Base-by-base conservation (phyloP, 768 basidiomycete species). In the Tulasnella sp. region DNA sequence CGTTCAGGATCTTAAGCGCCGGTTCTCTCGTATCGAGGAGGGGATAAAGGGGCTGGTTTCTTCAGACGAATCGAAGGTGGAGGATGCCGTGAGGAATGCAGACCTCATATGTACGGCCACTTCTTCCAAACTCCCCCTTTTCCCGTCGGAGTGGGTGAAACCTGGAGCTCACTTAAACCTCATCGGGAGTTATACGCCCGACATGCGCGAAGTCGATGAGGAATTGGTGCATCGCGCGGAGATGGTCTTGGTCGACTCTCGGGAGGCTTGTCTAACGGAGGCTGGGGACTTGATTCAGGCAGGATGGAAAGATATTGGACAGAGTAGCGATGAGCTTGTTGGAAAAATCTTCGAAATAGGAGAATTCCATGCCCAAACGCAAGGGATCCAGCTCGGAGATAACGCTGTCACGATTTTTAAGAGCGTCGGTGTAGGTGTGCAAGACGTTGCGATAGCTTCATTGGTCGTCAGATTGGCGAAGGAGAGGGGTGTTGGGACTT, bases 381-480 rank as follows among this genome's bases (percentile, higher is more conserved):
- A 57, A 78, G 20, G 77, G 80, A 81, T 4, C 13, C 32, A 32
- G 61, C 26, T 67, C 5, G 61, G 26, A 32, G 26, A 29, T 32
- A 29, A 32, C 26, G 86, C 87, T 0, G 86, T 95, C 15, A 93
- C 91, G 0, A 87, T 96, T 39, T 96, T 94, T 88, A 96, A 96
- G 84, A 93, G 92, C 0, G 95, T 96, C 6, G 95, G 95, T 2
- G 84, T 95, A 7, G 93, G 92, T 0, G 84, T 93, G n/a, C 95
- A 96, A 81, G 95, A 97, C 80, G 92, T 93, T 5, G 92, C 91
- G 0, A 93, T 96, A 78, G 90, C 93, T 13, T 86, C 84, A 76
- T 88, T 91, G 2, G 89, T 95, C 1, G 87, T 94, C 2, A 84
- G 87, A 5, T 86, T 86, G 74, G 94, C 94, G 1, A 85, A 89